Conservation (phyloP, 768 basidiomycete genomes). For the Psilocybe sp. region DNA sequence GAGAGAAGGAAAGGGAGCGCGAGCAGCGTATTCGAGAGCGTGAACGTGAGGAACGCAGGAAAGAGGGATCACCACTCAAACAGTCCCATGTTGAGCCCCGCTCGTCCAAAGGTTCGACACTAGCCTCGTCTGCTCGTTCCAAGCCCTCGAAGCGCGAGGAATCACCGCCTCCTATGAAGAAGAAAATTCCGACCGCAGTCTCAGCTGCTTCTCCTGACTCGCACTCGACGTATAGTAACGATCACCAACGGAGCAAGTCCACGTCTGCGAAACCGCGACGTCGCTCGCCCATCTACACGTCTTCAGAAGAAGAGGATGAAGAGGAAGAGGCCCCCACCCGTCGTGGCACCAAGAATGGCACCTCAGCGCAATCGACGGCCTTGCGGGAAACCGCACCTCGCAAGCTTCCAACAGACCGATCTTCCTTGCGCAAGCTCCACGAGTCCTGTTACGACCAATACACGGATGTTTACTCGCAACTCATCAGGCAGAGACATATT, state of each 20-base stretch:
- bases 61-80: neutral
- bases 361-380: conserved; percentile 12
- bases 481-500: conserved; percentile 48
- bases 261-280: conserved; percentile 40
- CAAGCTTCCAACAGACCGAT: conserved; percentile 46
- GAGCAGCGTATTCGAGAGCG: neutral
- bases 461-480: conserved; percentile 39
- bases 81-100: neutral
- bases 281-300: conserved; percentile 61
- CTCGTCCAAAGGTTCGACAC: too few relatives aligned
- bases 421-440: conserved; percentile 52
- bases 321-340: conserved; percentile 14
- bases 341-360: conserved; percentile 1
- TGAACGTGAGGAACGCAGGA: neutral
- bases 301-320: conserved; percentile 60
- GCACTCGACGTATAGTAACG: conserved; percentile 7
- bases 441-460: conserved; percentile 51
- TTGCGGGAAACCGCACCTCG: conserved; percentile 21
- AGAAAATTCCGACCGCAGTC: neutral
- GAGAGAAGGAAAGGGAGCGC: neutral
- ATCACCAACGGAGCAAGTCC: conserved; percentile 15
- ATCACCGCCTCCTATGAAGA: neutral
- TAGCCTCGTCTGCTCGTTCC: too few relatives aligned
- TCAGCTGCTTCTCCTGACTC: conserved; percentile 17
- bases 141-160: too few relatives aligned